Evolutionary conservation across 805 yeast genomes (phyloP), one percentile per base, ranked within the genome.

Genomic region (Kodamaea neixiangensis): DNA sequence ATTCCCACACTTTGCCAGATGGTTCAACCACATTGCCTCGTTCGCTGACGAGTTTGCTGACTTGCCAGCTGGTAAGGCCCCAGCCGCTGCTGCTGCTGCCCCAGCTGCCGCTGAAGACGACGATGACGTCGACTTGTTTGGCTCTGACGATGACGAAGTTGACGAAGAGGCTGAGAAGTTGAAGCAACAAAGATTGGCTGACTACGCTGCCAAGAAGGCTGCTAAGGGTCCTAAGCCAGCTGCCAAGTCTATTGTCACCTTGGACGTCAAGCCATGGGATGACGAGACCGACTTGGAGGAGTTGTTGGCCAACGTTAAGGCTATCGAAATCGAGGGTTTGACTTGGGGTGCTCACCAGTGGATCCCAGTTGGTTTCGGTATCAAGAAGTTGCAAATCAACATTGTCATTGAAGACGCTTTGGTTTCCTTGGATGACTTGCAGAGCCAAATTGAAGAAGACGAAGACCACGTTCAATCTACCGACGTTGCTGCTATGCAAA

Each of bases 211-310:
- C 69, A 91, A 87, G 86, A 94, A 94, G 87, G 97, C 97, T 63
- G 86, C 93, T 64, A 88, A 88, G 81, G 96, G 96, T 73, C 90
- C 98, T 68, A 91, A 91, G 85, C 91, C 98, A 68, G 97, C 97
- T 77, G 97, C 99, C 71, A 94, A 94, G 83, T 89, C 97, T 56
- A 79, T 91, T 63, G 97, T 94, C 69, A 93, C 99, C 69, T 71
- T 94, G 67, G 99, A 94, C 67, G 96, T 94, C 66, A 94, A 94
- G 86, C 98, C 97, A 80, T 94, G 99, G 99, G 99, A 94, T 78
- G 99, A 94, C 71, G 98, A 94, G 83, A 94, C 99, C 65, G 86
- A 93, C 72, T 82, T 94, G 72, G 96, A 94, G 58, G 86, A 86
- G 76, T 72, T 94, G 79, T 76, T 89, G 64, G 92, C 87, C 58